Conservation (phyloP, 2,329 filamentous ascomycete genomes). For the Claviceps quebecensis region DNA sequence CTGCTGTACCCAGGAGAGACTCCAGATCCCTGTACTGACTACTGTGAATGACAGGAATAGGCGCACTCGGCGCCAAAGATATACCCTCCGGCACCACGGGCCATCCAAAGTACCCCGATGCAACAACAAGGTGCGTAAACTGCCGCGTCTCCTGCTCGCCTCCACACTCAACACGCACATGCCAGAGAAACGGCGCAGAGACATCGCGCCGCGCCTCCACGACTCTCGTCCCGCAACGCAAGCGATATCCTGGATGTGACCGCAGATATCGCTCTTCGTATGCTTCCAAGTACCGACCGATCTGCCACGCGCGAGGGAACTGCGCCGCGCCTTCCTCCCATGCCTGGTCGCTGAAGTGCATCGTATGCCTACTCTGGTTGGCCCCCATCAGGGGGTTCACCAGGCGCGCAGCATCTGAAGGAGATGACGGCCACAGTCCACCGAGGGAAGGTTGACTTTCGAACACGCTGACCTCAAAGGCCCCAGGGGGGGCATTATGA, state of each 20-base stretch:
- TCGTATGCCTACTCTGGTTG: constrained; percentile 66
- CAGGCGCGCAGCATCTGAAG: constrained; percentile 33
- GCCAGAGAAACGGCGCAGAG: constrained; percentile 24
- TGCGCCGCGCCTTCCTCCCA: constrained; percentile 50
- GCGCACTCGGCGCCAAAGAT: constrained; percentile 13
- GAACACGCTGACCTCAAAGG: constrained; percentile 56
- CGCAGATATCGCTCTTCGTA: constrained; percentile 48
- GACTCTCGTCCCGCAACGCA: constrained; percentile 37
- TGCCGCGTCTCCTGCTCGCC: constrained; percentile 26
- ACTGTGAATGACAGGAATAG: constrained; percentile 50
- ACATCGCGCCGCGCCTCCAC: constrained; percentile 21
- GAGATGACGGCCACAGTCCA: constrained; percentile 58
- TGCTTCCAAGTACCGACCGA: constrained; percentile 55
- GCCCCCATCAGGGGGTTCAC: constrained; percentile 54
- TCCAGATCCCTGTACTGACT: constrained; percentile 47
- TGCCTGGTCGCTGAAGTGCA: constrained; percentile 57
- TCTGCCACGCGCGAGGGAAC: constrained; percentile 64
- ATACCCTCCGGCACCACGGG: constrained; percentile 35
- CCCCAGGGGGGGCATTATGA: constrained; percentile 35
- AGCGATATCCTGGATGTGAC: constrained; percentile 21
- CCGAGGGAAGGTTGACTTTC: constrained; percentile 53
- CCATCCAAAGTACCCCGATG: constrained; percentile 63
- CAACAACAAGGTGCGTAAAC: constrained; percentile 61
- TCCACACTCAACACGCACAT: constrained; percentile 22
- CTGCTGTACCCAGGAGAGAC: constrained; percentile 27